A percentile compares a stretch with the other conserved stretches of the same genome.
Evolutionary conservation across 768 basidiomycete species (phyloP).

Genomic region (Tulasnella sp.): DNA sequence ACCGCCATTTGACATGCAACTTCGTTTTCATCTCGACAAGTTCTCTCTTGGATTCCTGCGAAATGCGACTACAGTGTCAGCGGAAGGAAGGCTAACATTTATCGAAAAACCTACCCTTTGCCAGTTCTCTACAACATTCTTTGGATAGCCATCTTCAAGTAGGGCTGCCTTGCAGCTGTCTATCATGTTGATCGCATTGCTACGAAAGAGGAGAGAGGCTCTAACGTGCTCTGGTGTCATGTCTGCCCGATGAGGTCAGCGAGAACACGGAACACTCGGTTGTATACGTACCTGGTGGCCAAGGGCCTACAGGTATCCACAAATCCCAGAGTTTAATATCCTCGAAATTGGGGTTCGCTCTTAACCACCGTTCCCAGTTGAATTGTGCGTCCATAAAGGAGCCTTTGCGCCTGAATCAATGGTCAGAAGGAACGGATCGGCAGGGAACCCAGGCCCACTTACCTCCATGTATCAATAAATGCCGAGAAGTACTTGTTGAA

Average conservation of each 20-base stretch:
- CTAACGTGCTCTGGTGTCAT: not conserved
- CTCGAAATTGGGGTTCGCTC: slow-evolving; percentile 4
- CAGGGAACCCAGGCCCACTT: not conserved
- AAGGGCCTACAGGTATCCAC: slow-evolving; percentile 9
- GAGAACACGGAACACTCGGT: not conserved
- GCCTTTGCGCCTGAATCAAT: not conserved
- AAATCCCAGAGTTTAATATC: not conserved
- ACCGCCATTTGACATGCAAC: slow-evolving; percentile 3
- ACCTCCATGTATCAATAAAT: not conserved
- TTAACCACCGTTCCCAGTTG: not conserved
- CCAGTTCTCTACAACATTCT: not conserved
- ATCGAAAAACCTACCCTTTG: not conserved
- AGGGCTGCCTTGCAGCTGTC: not conserved
- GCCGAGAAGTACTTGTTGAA: slow-evolving; percentile 2
- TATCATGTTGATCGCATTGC: not conserved
- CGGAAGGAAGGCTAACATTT: not conserved
- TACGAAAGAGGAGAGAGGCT: not conserved
- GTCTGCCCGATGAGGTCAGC: not conserved
- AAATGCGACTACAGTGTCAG: not conserved
- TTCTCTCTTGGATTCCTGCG: slow-evolving; percentile 8
- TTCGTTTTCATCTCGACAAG: slow-evolving; percentile 6
- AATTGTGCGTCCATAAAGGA: not conserved
- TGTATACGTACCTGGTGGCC: not conserved
- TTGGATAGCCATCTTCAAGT: not conserved
- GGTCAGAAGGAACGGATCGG: not conserved